Evolutionary conservation across 345 rosid species (phyloP).

Genomic region (Linum trigynum): DNA sequence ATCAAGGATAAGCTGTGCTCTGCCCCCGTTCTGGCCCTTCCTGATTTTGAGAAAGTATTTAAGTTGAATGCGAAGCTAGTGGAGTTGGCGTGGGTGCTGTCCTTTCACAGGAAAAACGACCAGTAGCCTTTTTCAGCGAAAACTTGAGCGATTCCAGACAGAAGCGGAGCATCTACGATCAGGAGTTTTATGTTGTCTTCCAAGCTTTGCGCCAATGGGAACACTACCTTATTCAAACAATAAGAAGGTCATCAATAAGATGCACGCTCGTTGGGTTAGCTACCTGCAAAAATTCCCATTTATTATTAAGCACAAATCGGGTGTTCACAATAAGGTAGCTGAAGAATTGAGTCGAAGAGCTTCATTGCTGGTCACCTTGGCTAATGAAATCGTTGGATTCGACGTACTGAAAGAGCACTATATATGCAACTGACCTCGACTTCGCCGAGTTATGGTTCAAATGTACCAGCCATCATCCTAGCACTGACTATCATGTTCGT

Average conservation of each 20-base stretch:
- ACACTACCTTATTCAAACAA: no score
- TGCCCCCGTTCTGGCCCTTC: no score
- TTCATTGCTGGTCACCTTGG: neutral
- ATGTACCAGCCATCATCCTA: neutral
- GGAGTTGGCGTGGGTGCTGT: no score
- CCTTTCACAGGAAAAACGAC: no score
- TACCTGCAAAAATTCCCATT: neutral
- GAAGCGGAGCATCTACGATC: no score
- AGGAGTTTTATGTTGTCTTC: no score
- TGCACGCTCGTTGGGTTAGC: neutral
- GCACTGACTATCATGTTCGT: neutral
- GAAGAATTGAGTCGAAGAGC: neutral
- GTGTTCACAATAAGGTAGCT: neutral
- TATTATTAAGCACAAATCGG: neutral
- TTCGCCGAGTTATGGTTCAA: neutral
- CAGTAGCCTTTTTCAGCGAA: no score
- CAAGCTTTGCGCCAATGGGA: no score
- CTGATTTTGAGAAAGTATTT: neutral
- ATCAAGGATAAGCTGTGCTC: no score
- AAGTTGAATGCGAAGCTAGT: no score
- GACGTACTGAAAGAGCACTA: neutral
- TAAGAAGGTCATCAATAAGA: no score
- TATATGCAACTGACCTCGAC: neutral
- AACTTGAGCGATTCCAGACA: no score
- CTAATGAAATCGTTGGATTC: neutral